Evolutionary conservation across 768 basidiomycete species (phyloP), one percentile per base, ranked within the genome.

Genomic region (Cyathus striatus): DNA sequence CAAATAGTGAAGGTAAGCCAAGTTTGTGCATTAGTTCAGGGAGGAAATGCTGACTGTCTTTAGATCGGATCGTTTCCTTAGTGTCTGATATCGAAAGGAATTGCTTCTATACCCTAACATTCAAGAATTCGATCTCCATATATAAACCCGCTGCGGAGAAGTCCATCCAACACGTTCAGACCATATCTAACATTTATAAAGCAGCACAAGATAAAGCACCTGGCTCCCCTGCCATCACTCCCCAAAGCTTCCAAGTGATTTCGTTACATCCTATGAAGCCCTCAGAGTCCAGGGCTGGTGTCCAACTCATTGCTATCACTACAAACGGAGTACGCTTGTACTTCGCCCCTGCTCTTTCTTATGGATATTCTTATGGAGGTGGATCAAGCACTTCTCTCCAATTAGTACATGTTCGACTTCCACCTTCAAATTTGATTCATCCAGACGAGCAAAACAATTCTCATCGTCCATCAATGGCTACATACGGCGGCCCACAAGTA

Each of bases 261-360:
- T 68, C 75, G 18, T 60, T 95, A 35, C 86, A 93, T 57, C 73
- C 83, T 20, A 63, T 95, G 26, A 72, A 78, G 30, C 72, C 72
- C 7, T 62, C 70, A 10, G 87, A 90, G 58, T 84, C 87, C 21
- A 81, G 79, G 13, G 65, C 75, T 20, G 79, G 78, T 12, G 65
- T 88, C 10, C 88, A 90, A 44, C 73, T 98, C 7, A 69, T 96
- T 38, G 91, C 86, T 1, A 64, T 94, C 37, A 91, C 92, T 18
- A 69, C 74, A 22, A 92, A 84, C 40, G 93, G 90, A 10, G 78
- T 86, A 3, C 81, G 94, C 39, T 70, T 95, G 1, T 97, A 90
- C 68, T 91, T 96, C 57, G 76, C 76, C 1, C 75, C 84, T 3
- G 66, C 75, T 3, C 62, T 65, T 40, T 60, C 65, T 17, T 76